Conservation (phyloP, 2,329 filamentous ascomycete genomes). For the Ceratocystis papillata region DNA sequence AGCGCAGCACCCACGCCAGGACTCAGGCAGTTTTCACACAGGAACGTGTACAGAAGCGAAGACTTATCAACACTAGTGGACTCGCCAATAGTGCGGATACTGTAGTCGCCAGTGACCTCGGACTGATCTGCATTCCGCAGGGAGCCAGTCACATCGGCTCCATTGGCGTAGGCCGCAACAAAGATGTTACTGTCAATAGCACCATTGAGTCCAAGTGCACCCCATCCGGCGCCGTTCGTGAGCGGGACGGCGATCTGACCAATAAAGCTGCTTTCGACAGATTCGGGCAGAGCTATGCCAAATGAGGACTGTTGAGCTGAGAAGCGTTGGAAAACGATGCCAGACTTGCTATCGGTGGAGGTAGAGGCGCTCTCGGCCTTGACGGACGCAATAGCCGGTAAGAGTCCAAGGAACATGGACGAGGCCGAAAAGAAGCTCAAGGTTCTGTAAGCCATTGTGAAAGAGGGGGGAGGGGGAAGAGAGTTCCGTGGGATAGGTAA, state of each 20-base stretch:
- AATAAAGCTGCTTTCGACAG: conserved; percentile 35
- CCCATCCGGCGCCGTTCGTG: conserved; percentile 36
- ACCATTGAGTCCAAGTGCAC: conserved; percentile 37
- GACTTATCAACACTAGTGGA: conserved; percentile 36
- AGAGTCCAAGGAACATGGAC: conserved; percentile 21
- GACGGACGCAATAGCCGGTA: conserved; percentile 6
- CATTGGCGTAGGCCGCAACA: conserved; percentile 37
- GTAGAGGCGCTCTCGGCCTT: conserved; percentile 14
- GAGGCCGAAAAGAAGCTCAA: conserved; percentile 18
- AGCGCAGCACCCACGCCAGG: conserved; percentile 29
- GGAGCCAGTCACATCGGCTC: conserved; percentile 33
- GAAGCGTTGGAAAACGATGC: conserved; percentile 30
- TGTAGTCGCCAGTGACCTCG: conserved; percentile 35
- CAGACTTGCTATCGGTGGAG: conserved; percentile 23
- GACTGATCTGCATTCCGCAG: conserved; percentile 38
- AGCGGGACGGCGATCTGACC: conserved; percentile 38
- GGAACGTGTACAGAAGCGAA: conserved; percentile 38
- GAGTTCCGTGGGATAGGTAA: neutral
- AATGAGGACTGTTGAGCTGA: conserved; percentile 32
- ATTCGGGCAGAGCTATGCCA: conserved; percentile 36
- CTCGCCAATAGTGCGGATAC: conserved; percentile 34
- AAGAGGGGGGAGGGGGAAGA: neutral
- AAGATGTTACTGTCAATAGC: conserved; percentile 39
- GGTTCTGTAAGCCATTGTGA: conserved; percentile 19
- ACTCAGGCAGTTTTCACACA: conserved; percentile 35